phyloP scores from a whole-genome alignment of 2,329 filamentous ascomycete species.

The Cadophora sp. region DNA sequence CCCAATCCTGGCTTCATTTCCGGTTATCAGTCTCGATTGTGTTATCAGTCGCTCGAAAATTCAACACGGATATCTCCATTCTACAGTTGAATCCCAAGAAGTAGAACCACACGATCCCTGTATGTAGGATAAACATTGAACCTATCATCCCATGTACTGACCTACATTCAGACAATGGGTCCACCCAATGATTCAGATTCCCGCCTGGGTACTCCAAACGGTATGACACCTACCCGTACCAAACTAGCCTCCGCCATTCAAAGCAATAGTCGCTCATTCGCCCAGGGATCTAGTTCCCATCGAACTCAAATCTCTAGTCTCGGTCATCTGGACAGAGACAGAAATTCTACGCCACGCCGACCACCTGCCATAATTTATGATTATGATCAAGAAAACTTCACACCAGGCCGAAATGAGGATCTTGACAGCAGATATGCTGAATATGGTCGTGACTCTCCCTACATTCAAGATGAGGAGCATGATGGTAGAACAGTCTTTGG shows the following conservation, averaged over 20 bases:
- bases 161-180: background rate
- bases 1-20: background rate
- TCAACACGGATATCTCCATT: background rate
- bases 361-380: background rate
- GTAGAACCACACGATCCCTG: background rate
- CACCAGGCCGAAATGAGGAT: background rate
- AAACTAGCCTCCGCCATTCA: background rate
- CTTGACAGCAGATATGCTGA: background rate
- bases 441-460: background rate
- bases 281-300: background rate
- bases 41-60: background rate
- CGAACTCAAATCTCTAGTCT: background rate
- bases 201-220: background rate
- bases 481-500: background rate
- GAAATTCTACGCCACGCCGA: background rate
- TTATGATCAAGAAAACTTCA: background rate
- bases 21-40: background rate
- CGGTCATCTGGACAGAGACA: background rate
- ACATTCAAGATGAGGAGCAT: background rate
- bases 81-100: background rate
- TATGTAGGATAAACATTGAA: background rate
- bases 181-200: background rate
- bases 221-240: background rate
- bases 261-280: background rate
- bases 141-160: background rate